phyloP scores from a whole-genome alignment of 2,329 filamentous ascomycete species.

The Monosporascus sp. region DNA sequence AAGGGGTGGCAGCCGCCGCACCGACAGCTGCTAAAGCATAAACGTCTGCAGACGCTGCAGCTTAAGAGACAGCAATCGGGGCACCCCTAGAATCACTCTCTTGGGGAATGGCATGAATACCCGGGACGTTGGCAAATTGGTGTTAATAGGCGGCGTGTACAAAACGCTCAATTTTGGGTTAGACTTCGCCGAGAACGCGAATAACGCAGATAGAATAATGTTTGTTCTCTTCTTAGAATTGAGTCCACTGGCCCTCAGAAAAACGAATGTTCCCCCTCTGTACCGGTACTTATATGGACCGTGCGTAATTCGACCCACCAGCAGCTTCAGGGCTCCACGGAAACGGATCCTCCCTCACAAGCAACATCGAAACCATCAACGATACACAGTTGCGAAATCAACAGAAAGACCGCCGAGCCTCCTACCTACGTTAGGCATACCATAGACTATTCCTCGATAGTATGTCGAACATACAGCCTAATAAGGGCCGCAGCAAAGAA shows the following conservation, averaged over 20 bases:
- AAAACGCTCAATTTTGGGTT: too few species aligned
- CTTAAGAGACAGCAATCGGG: not conserved
- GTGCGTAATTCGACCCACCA: not conserved
- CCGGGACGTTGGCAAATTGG: not conserved
- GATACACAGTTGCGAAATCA: not conserved
- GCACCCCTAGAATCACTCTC: too few species aligned
- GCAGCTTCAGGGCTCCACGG: not conserved
- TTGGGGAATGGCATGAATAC: too few species aligned
- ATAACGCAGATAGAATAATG: too few species aligned
- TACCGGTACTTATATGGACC: not conserved
- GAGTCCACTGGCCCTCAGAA: too few species aligned
- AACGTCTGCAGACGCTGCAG: not conserved
- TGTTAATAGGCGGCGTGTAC: not conserved
- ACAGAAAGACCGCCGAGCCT: not conserved
- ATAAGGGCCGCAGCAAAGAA: slow-evolving; percentile 41
- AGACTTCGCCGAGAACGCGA: too few species aligned
- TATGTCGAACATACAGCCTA: slow-evolving; percentile 49
- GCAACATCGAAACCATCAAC: not conserved
- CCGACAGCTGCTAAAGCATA: slow-evolving; percentile 5
- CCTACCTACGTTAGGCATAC: not conserved
- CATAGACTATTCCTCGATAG: not conserved
- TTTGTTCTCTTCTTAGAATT: too few species aligned
- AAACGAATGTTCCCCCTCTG: not conserved
- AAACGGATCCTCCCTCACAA: not conserved
- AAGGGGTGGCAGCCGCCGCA: slow-evolving; percentile 13